These are phyloP conservation scores for Cyphellophora europaea DNA, from an alignment of 2,329 filamentous ascomycete genomes.

Conservation along the genomic window DNA sequence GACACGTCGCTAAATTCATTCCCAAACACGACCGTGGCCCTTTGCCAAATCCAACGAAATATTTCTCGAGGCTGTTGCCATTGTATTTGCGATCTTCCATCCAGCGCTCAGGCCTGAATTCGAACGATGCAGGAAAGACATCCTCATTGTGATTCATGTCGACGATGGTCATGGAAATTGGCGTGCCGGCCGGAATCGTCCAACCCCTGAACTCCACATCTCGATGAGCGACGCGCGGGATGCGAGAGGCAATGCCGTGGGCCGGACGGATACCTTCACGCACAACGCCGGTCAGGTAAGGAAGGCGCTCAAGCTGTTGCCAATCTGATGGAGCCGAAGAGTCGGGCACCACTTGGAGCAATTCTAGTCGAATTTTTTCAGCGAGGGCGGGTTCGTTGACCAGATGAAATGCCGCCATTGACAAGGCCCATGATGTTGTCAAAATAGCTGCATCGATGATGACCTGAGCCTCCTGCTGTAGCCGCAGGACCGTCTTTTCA, in stretches of 20 bases:
- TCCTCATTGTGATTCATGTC: constrained; percentile 18
- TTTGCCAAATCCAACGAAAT: constrained; percentile 29
- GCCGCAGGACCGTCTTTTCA: constrained; percentile 24
- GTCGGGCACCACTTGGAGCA: constrained; percentile 8
- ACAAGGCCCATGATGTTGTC: constrained; percentile 23
- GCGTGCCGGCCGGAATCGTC: constrained; percentile 22
- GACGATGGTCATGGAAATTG: constrained; percentile 17
- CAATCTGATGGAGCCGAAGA: no score
- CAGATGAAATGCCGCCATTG: constrained; percentile 22
- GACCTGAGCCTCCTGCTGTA: constrained; percentile 24
- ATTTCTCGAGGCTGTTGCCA: constrained; percentile 20
- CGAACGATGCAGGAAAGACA: constrained; percentile 21
- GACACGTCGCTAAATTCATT: no score
- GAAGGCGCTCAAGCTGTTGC: constrained; percentile 28
- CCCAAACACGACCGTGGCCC: constrained; percentile 38
- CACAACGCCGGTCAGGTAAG: constrained; percentile 33
- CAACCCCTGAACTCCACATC: constrained; percentile 21
- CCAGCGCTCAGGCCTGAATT: constrained; percentile 23
- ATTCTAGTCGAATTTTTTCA: constrained; percentile 14
- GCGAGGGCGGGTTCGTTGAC: constrained; percentile 14
- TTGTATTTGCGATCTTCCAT: no score
- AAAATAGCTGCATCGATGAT: constrained; percentile 24
- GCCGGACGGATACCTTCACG: constrained; percentile 31
- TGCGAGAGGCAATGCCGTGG: constrained; percentile 16
- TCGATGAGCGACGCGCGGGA: constrained; percentile 7